These are phyloP conservation scores for Penicillium odoratum DNA, from an alignment of 495 filamentous ascomycete species.

Conservation along the genomic window DNA sequence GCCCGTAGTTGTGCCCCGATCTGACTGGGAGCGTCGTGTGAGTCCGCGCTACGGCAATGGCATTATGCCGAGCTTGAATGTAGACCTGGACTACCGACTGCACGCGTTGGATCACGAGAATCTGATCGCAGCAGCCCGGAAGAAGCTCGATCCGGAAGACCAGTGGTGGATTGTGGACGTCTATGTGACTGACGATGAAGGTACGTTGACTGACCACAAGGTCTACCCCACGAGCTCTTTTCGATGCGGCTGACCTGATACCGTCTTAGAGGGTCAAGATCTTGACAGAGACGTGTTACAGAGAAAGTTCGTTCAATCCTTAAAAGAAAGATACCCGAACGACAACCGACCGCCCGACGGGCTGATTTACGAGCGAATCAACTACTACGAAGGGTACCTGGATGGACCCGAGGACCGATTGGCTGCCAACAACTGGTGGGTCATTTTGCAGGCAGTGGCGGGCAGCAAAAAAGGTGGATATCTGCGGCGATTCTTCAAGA, in stretches of 20 bases:
- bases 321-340: conserved; percentile 14
- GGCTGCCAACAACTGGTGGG: conserved; percentile 14
- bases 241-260: background rate
- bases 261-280: background rate
- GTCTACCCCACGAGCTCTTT: background rate
- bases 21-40: background rate
- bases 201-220: background rate
- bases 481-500: conserved; percentile 7
- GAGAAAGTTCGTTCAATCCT: conserved; percentile 4
- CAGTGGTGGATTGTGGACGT: conserved; percentile 20
- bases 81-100: conserved; percentile 7
- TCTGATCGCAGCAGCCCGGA: conserved; percentile 8
- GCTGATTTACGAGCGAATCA: conserved; percentile 18
- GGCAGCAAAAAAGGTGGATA: conserved; percentile 10
- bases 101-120: conserved; percentile 12
- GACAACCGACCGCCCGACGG: conserved; percentile 12
- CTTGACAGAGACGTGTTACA: background rate
- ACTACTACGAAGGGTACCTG: conserved; percentile 14
- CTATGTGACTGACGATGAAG: conserved; percentile 10
- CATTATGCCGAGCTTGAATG: background rate
- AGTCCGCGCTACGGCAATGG: background rate
- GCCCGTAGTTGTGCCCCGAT: background rate
- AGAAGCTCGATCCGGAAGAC: conserved; percentile 1
- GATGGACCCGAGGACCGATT: conserved; percentile 1
- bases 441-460: background rate